phyloP scores from a whole-genome alignment of 169 alveolate genomes.

The Eimeria nieschulzi region DNA sequence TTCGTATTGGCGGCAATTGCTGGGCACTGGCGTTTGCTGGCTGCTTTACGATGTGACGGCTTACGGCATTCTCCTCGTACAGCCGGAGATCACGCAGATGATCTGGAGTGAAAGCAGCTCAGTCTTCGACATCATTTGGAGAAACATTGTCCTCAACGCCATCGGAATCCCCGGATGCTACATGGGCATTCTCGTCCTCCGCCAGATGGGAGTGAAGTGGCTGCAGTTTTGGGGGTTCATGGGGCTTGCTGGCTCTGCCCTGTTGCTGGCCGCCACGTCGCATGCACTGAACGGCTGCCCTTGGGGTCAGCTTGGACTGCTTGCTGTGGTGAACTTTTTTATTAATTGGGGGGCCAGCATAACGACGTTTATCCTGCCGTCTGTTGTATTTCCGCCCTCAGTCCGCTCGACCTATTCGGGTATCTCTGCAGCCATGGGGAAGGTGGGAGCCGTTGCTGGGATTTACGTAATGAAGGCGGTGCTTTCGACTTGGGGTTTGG shows the following conservation, averaged over 20 bases:
- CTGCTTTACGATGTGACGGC: constrained; percentile 70
- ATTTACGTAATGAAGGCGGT: constrained; percentile 53
- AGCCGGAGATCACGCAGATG: constrained; percentile 68
- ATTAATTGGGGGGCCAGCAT: constrained; percentile 73
- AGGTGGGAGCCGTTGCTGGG: constrained; percentile 66
- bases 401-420: constrained; percentile 71
- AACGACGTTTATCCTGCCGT: constrained; percentile 69
- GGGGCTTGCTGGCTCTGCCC: constrained; percentile 53
- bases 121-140: constrained; percentile 23
- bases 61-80: constrained; percentile 59
- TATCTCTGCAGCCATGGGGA: constrained; percentile 67
- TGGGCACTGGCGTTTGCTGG: constrained; percentile 74
- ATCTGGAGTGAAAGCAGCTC: constrained; percentile 27
- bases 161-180: constrained; percentile 70
- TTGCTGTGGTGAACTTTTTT: constrained; percentile 50
- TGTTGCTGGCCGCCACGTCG: constrained; percentile 59
- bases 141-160: constrained; percentile 50
- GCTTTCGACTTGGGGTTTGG: constrained; percentile 38
- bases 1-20: constrained; percentile 42
- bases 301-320: constrained; percentile 61
- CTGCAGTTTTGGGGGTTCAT: constrained; percentile 73
- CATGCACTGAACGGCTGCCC: neutral
- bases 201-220: constrained; percentile 72
- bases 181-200: constrained; percentile 68
- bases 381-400: constrained; percentile 63